Evolutionary conservation across 495 filamentous ascomycete species (phyloP).

Genomic region (Lepidopterella palustris): DNA sequence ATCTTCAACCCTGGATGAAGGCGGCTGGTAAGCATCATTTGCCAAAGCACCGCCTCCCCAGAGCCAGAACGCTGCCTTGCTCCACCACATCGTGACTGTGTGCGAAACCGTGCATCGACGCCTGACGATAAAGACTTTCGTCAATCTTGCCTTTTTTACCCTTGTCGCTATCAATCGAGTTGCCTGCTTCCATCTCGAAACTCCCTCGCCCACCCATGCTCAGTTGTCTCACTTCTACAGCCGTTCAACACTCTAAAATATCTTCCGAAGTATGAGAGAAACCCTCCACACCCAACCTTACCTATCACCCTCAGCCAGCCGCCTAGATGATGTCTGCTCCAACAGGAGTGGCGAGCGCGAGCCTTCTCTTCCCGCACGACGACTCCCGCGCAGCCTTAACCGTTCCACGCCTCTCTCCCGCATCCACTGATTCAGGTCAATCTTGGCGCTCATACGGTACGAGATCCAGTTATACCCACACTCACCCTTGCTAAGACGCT

Average conservation of each 20-base stretch:
- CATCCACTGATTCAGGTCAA: background rate
- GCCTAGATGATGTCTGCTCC: background rate
- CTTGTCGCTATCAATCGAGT: background rate
- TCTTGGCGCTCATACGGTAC: background rate
- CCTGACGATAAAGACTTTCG: background rate
- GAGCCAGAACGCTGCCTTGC: background rate
- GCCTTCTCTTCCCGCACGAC: background rate
- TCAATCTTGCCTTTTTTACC: background rate
- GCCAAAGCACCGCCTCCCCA: background rate
- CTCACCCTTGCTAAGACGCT: background rate
- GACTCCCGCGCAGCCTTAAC: background rate
- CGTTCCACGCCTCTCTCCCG: background rate
- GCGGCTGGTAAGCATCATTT: background rate
- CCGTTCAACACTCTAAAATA: background rate
- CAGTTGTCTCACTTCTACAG: background rate
- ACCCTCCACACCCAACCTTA: background rate
- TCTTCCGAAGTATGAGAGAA: background rate
- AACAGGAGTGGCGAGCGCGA: background rate
- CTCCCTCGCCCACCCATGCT: background rate
- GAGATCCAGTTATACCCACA: background rate
- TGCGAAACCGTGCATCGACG: background rate
- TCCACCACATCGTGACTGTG: background rate
- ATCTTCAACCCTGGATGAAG: background rate
- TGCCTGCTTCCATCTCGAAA: background rate
- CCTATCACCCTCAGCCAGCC: background rate